A percentile compares a stretch with the other conserved stretches of the same genome.
phyloP scores from a whole-genome alignment of 2,329 filamentous ascomycete genomes.

The Eurotiales sp. region DNA sequence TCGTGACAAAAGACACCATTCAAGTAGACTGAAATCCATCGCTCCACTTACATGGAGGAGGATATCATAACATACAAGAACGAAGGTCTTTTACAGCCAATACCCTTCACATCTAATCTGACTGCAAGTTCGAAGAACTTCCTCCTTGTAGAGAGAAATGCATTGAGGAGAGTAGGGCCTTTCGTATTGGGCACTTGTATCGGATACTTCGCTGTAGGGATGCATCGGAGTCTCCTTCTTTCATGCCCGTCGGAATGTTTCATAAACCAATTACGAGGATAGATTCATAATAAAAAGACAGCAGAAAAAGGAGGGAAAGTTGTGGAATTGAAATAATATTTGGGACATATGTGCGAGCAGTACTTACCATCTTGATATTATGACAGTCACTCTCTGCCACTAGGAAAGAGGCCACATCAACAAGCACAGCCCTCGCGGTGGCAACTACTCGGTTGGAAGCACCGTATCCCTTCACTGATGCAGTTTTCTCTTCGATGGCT shows the following conservation, averaged over 20 bases:
- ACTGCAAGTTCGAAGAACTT: slow-evolving; percentile 12
- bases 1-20: slow-evolving; percentile 15
- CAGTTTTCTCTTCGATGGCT: slow-evolving; percentile 44
- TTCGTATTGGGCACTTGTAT: slow-evolving; percentile 57
- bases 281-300: background rate
- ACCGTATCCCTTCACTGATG: slow-evolving; percentile 70
- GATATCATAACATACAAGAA: slow-evolving; percentile 12
- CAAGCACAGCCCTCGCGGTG: slow-evolving; percentile 64
- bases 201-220: slow-evolving; percentile 49
- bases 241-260: slow-evolving; percentile 42
- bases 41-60: slow-evolving; percentile 9
- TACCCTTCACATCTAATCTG: background rate
- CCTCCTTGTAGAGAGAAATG: slow-evolving; percentile 6
- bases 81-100: background rate
- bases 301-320: background rate
- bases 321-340: slow-evolving; percentile 7
- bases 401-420: slow-evolving; percentile 76
- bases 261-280: slow-evolving; percentile 1
- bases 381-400: slow-evolving; percentile 64
- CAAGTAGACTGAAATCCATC: slow-evolving; percentile 14
- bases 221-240: slow-evolving; percentile 53
- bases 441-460: slow-evolving; percentile 71
- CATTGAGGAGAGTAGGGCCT: background rate
- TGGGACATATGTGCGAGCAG: background rate
- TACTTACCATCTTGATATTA: slow-evolving; percentile 37